Base-by-base conservation (phyloP, 2,329 filamentous ascomycete genomes). In the Diplodia seriata region DNA sequence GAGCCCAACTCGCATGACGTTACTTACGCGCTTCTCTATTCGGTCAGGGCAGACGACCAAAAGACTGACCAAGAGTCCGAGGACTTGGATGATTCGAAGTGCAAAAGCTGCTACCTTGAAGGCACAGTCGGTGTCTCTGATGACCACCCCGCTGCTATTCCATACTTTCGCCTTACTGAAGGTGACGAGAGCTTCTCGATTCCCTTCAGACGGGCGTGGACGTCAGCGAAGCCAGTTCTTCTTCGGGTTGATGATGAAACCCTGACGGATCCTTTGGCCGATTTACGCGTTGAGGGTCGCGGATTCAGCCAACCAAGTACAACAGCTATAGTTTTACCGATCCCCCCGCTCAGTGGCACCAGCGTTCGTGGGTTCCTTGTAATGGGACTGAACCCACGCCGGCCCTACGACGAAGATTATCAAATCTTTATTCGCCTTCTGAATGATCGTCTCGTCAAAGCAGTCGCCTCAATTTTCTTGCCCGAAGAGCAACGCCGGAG, bases 401-500 rank as follows among this genome's bases (percentile, higher is more conserved):
- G 62, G 20, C 54, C 62, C 8, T 68, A 68, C 12, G 62, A 68
- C 26, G 67, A 68, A 31, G 62, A 68, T 31, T 68, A 68, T 38
- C 59, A 66, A 14, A 23, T 66, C 3, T 68, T 66, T 15, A 54
- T 68, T 3, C 51, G 61, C 9, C 54, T 68, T 9, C 36, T 68
- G 5, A 66, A 53, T 12, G 67, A 66, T 29, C 59, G 67, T 18
- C 67, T 68, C n/a, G 47, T 66, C 15, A 68, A 68, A 36, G 61
- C 67, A 26, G 54, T 62, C 14, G 62, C 67, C 1, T 68, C 62
- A 2, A 68, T 68, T 4, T 66, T 59, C 11, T n/a, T 66, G 2
- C 67, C 67, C 0, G 67, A 51, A 55, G 67, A 61, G 23, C 67
- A 66, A n/a, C 54, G 49, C 33, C 23, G 67, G 9, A 68, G 47